Evolutionary conservation across 2,329 filamentous ascomycete genomes (phyloP).

Genomic region (Blastomyces gilchristii): DNA sequence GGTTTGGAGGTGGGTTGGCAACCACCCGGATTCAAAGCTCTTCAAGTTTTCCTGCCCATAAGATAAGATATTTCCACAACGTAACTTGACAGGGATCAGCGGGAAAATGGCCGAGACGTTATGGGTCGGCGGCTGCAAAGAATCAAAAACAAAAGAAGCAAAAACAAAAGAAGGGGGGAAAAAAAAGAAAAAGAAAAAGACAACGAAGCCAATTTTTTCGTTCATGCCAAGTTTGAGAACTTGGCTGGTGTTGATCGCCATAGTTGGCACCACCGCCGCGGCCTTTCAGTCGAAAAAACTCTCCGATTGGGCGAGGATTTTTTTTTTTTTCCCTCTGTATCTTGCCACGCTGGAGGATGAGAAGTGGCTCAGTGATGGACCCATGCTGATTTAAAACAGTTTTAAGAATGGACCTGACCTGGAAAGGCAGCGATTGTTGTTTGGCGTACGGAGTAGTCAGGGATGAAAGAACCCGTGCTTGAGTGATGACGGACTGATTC

Average conservation of each 20-base stretch:
- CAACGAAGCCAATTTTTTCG: background rate
- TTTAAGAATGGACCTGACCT: background rate
- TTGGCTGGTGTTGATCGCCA: background rate
- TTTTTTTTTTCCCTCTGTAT: background rate
- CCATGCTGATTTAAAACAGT: too few relatives aligned
- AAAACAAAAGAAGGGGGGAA: too few relatives aligned
- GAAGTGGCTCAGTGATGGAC: too few relatives aligned
- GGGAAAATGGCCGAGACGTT: background rate
- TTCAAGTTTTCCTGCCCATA: background rate
- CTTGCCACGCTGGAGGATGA: too few relatives aligned
- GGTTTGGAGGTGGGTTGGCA: background rate
- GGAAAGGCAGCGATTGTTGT: background rate
- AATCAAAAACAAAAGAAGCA: background rate
- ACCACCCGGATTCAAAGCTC: background rate
- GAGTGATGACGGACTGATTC: background rate
- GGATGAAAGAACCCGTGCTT: background rate
- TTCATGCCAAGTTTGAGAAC: background rate
- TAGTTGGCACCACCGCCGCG: background rate
- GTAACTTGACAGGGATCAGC: background rate
- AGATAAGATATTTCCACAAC: background rate
- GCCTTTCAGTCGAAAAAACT: background rate
- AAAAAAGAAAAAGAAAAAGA: too few relatives aligned
- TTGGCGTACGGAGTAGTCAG: background rate
- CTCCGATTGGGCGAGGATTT: background rate
- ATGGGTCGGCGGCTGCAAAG: background rate